These are phyloP conservation scores for Nakaseomyces kungkrabaensis DNA, from an alignment of 1,139 yeast species.

Conservation along the genomic window DNA sequence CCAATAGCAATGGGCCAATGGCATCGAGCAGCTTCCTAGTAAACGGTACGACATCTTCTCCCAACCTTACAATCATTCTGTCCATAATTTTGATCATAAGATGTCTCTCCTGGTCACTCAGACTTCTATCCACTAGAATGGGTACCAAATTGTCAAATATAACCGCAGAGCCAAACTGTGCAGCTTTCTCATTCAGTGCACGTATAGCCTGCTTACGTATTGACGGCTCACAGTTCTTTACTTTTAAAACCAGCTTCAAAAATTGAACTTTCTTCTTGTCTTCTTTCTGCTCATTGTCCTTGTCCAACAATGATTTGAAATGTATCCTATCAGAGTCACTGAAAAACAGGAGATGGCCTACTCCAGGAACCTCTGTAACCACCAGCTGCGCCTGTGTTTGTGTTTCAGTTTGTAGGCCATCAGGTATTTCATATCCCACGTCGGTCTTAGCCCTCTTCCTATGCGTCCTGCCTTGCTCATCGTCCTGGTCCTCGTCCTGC, in stretches of 20 bases:
- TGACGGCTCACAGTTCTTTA: constrained; percentile 69
- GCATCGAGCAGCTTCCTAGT: constrained; percentile 66
- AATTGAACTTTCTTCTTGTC: constrained; percentile 55
- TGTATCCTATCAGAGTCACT: constrained; percentile 64
- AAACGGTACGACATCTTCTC: constrained; percentile 56
- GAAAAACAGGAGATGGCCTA: constrained; percentile 53
- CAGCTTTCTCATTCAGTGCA: constrained; percentile 54
- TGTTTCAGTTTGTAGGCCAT: no score
- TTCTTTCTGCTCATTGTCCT: constrained; percentile 10
- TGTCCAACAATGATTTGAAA: constrained; percentile 51
- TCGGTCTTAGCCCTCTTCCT: constrained; percentile 30
- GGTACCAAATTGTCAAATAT: constrained; percentile 67
- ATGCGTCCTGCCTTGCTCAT: constrained; percentile 34
- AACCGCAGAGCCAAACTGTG: constrained; percentile 56
- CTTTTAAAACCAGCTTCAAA: constrained; percentile 51
- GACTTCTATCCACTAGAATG: constrained; percentile 55
- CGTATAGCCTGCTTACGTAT: constrained; percentile 65
- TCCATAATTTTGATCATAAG: constrained; percentile 67
- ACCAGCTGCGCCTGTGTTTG: constrained; percentile 13
- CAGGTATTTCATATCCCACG: neutral
- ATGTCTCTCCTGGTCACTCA: constrained; percentile 82
- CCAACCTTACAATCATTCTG: constrained; percentile 55
- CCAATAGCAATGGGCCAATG: constrained; percentile 69
- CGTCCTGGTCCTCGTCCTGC: constrained; percentile 26
- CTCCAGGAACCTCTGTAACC: constrained; percentile 54